Evolutionary conservation across 768 basidiomycete species (phyloP).

Genomic region (Mrakia gelida): DNA sequence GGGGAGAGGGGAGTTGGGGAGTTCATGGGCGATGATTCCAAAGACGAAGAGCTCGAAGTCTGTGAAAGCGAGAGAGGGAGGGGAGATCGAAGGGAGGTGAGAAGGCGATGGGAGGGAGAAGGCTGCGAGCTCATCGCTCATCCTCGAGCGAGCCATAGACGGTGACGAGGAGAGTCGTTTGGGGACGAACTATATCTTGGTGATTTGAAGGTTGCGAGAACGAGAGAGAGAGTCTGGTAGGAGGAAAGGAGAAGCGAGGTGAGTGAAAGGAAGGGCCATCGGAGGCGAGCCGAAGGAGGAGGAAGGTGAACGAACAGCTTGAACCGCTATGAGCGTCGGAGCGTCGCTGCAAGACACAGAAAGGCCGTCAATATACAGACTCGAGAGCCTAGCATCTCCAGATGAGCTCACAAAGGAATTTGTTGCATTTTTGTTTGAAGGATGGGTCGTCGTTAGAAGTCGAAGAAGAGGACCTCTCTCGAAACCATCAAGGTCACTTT

Average conservation of each 20-base stretch:
- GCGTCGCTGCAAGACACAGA: not conserved
- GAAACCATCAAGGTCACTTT: not conserved
- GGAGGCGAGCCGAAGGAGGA: not conserved
- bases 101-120: not conserved
- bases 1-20: slow-evolving; percentile 14
- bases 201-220: slow-evolving; percentile 27
- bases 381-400: not conserved
- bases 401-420: not conserved
- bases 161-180: no score
- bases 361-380: not conserved
- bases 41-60: slow-evolving; percentile 28
- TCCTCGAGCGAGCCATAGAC: not conserved
- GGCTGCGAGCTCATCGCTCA: not conserved
- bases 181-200: slow-evolving; percentile 26
- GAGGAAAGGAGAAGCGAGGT: not conserved
- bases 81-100: not conserved
- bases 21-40: slow-evolving; percentile 27
- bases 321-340: not conserved
- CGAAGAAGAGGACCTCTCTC: not conserved
- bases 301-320: slow-evolving; percentile 8
- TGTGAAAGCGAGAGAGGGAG: not conserved
- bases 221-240: slow-evolving; percentile 22
- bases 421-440: not conserved
- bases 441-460: not conserved
- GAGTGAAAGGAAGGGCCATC: not conserved